Base-by-base conservation (phyloP, 2,329 filamentous ascomycete species). In the Hirsutella minnesotensis region DNA sequence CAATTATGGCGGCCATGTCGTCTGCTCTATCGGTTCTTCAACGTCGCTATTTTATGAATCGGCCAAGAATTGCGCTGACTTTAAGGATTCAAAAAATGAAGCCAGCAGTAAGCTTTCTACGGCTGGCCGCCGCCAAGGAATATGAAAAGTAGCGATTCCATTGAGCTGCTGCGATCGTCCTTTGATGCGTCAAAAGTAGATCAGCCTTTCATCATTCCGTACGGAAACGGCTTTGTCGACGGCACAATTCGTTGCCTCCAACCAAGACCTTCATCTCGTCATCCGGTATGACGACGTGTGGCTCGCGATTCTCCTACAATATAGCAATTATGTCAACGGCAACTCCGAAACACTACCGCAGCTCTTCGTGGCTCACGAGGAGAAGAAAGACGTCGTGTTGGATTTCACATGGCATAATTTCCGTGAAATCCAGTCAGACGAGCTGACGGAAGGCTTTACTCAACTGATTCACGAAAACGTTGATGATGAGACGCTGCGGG, bases 301-400 rank as follows among this genome's bases (percentile, higher is more conserved):
- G 55, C 49, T 58, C 4, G 46, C 58, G 21, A 56, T 57, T 21
- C 44, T 58, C 22, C 49, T 52, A 7, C 53, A 51, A 16, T 39
- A 51, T 16, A 50, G 45, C 45, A 48, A 50, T 39, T 50, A 47
- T 38, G 35, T 46, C 21, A 46, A 46, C 21, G 45, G 38, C 18
- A 43, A 46, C 22, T 39, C 47, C 10, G 48, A 50, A 24, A 39
- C 45, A 19, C 16, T 50, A 21, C 42, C 45, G 9, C 18, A 29
- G 4, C 9, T 43, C 7, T 50, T 49, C 13, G 49, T 50, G 22
- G 12, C 21, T 7, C 49, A 50, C 19, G 34, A 47, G 38, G 38
- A 22, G 4, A 9, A 19, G 3, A 38, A 38, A 20, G 36, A 38
- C 10, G 10, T 38, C 10, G 15, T 33, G 5, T 5, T 15, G 5